A percentile compares a stretch with the other conserved stretches of the same genome.
Evolutionary conservation across 2,329 filamentous ascomycete species (phyloP).

Genomic region (Fusarium sp.): DNA sequence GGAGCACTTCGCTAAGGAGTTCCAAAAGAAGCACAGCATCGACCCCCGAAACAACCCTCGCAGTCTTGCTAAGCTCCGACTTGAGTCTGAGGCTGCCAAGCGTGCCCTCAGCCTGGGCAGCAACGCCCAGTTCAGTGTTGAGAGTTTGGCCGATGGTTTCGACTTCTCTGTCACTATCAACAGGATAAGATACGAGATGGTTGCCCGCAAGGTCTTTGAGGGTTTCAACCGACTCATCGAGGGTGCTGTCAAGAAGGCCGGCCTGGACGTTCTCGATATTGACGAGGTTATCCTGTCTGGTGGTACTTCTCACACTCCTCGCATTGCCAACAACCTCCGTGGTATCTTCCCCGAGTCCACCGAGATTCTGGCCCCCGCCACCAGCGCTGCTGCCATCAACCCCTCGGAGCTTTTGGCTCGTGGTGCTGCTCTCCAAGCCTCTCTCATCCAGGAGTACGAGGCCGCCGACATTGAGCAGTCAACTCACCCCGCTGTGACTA

Average conservation of each 20-base stretch:
- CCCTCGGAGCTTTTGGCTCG: constrained; percentile 90
- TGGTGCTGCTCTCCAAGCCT: constrained; percentile 95
- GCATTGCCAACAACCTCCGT: constrained; percentile 85
- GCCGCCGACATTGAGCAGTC: constrained; percentile 94
- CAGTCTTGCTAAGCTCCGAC: constrained; percentile 90
- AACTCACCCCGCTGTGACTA: constrained; percentile 94
- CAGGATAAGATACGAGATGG: constrained; percentile 90
- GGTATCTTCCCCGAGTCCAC: constrained; percentile 86
- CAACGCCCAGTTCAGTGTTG: constrained; percentile 92
- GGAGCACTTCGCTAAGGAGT: constrained; percentile 98
- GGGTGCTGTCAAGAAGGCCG: constrained; percentile 89
- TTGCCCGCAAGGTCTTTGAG: constrained; percentile 86
- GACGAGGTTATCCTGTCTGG: constrained; percentile 95
- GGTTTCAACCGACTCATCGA: constrained; percentile 90
- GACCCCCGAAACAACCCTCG: constrained; percentile 87
- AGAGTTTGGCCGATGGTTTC: constrained; percentile 87
- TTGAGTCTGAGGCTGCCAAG: constrained; percentile 92
- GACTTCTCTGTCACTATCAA: constrained; percentile 96
- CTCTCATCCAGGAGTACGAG: constrained; percentile 94
- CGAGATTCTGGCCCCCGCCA: constrained; percentile 84
- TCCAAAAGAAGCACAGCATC: constrained; percentile 94
- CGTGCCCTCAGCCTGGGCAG: constrained; percentile 89
- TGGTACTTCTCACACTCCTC: constrained; percentile 92
- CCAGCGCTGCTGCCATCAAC: constrained; percentile 83
- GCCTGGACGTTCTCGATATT: constrained; percentile 90